Conservation (phyloP, 108 stramenopile species). For the Chaetoceros tenuissimus region DNA sequence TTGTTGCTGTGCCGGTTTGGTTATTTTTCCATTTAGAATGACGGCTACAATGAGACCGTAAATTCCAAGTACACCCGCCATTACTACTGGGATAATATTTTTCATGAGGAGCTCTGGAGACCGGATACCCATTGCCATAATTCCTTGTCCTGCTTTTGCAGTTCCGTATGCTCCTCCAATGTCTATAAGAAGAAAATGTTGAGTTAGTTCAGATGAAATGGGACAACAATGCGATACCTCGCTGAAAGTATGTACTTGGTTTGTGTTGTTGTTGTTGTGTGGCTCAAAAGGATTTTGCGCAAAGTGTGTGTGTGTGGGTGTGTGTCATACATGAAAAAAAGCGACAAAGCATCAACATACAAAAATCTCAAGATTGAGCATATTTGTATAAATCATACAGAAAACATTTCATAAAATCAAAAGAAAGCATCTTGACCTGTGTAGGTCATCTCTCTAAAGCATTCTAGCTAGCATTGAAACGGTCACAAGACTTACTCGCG, state of each 20-base stretch:
- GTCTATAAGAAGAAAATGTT: conserved; percentile 27
- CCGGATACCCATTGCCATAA: conserved; percentile 68
- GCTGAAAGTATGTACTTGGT: neutral
- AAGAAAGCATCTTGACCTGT: no score
- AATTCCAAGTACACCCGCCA: conserved; percentile 74
- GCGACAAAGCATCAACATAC: neutral
- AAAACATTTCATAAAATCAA: no score
- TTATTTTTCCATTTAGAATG: conserved; percentile 66
- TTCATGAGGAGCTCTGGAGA: conserved; percentile 62
- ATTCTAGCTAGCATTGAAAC: no score
- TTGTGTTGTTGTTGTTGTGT: neutral
- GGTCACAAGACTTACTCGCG: conserved; percentile 79
- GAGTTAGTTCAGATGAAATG: no score
- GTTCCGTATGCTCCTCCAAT: conserved; percentile 98
- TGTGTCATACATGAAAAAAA: neutral
- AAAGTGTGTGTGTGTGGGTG: neutral
- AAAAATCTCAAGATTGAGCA: neutral
- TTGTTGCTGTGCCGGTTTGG: conserved; percentile 29
- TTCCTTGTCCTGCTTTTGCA: conserved; percentile 75
- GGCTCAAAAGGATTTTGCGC: neutral
- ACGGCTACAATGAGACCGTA: conserved; percentile 70
- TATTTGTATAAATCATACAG: neutral
- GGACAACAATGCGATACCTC: no score
- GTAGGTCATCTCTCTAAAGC: no score
- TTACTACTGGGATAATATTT: conserved; percentile 73